A percentile compares a stretch with the other conserved stretches of the same genome.
phyloP scores from a whole-genome alignment of 352 stramenopile species.

The Globisporangium paddicum region DNA sequence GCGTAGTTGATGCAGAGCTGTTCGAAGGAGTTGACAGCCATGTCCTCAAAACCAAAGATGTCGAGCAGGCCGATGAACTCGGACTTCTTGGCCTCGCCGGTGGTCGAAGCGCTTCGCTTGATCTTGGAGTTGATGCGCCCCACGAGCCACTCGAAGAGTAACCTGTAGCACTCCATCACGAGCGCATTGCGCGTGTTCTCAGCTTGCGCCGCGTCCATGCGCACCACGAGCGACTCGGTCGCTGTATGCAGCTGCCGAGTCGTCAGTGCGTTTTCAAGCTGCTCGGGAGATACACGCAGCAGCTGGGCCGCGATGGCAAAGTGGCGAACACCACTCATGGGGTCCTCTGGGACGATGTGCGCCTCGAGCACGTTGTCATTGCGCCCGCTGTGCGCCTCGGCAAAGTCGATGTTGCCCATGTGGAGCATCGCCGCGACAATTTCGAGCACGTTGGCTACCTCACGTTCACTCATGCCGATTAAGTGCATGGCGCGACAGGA shows the following conservation, averaged over 20 bases:
- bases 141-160: slow-evolving; percentile 95
- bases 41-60: slow-evolving; percentile 90
- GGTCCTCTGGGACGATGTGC: slow-evolving; percentile 9
- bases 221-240: slow-evolving; percentile 73
- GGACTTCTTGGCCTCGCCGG: slow-evolving; percentile 9
- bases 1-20: slow-evolving; percentile 91
- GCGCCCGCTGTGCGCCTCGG: slow-evolving; percentile 11
- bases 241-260: slow-evolving; percentile 56
- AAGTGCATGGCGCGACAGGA: slow-evolving; percentile 67
- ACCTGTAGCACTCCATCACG: slow-evolving; percentile 90
- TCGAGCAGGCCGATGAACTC: slow-evolving; percentile 82
- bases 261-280: slow-evolving; percentile 55
- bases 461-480: slow-evolving; percentile 58
- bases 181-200: slow-evolving; percentile 85
- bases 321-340: slow-evolving; percentile 15
- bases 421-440: slow-evolving; percentile 84
- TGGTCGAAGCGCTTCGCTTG: slow-evolving; percentile 13
- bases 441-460: slow-evolving; percentile 62
- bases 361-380: slow-evolving; percentile 22
- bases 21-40: slow-evolving; percentile 84
- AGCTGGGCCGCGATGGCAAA: slow-evolving; percentile 54
- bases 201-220: slow-evolving; percentile 57
- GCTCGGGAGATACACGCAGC: slow-evolving; percentile 47
- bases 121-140: slow-evolving; percentile 88
- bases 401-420: slow-evolving; percentile 84